A percentile compares a stretch with the other conserved stretches of the same genome.
Conservation (phyloP, 805 yeast genomes). For the Osmozyma mogii region DNA sequence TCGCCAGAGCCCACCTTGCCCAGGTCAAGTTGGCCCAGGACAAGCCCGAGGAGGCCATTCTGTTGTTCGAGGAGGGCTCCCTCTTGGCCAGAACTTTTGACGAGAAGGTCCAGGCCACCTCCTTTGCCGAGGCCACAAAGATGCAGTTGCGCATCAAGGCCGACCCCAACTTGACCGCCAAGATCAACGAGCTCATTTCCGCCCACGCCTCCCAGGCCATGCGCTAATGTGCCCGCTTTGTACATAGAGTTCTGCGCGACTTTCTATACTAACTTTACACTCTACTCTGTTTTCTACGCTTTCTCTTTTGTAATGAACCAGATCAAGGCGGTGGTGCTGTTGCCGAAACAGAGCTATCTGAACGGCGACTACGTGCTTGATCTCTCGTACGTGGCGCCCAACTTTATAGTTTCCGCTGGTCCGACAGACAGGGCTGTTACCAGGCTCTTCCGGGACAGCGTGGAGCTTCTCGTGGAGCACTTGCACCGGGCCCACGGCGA, state of each 20-base stretch:
- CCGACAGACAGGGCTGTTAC: conserved; percentile 47
- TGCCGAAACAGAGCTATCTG: no score
- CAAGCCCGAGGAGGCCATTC: conserved; percentile 73
- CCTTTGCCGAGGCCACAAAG: conserved; percentile 88
- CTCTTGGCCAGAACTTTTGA: conserved; percentile 74
- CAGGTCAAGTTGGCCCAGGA: conserved; percentile 83
- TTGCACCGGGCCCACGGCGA: conserved; percentile 38
- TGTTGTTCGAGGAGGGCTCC: conserved; percentile 75
- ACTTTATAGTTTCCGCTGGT: conserved; percentile 66
- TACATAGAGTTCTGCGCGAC: no score
- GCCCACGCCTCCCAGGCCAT: no score
- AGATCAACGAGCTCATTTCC: conserved; percentile 47
- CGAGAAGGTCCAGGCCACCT: conserved; percentile 85
- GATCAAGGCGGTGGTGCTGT: no score
- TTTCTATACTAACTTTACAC: no score
- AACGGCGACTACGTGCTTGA: conserved; percentile 42
- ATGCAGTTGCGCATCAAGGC: conserved; percentile 73
- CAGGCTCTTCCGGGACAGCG: conserved; percentile 42
- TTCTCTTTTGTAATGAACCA: no score
- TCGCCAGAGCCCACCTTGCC: conserved; percentile 85
- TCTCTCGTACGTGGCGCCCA: conserved; percentile 56
- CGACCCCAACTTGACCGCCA: conserved; percentile 57
- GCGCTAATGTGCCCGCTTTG: no score
- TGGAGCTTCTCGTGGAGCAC: conserved; percentile 34
- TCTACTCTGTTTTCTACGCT: no score